Percentiles rank a stretch among this genome's conserved stretches.
phyloP scores from a whole-genome alignment of 352 stramenopile species.

The Pythium utonaiense region DNA sequence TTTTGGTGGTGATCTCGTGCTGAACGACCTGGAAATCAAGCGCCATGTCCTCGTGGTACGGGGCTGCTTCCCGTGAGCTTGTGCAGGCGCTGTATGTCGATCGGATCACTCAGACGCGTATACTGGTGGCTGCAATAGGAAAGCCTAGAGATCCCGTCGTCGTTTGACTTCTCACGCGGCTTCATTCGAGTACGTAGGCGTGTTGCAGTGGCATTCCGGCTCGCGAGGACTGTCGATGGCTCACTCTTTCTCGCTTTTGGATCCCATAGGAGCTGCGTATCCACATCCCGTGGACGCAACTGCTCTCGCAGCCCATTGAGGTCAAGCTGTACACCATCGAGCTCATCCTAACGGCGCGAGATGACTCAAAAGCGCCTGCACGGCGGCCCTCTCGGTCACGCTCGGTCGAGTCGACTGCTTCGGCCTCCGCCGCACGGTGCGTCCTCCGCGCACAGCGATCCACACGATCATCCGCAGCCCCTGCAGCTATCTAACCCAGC shows the following conservation, averaged over 20 bases:
- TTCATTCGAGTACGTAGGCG: constrained; percentile 63
- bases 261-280: constrained; percentile 69
- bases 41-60: constrained; percentile 63
- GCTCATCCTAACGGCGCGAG: constrained; percentile 72
- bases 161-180: constrained; percentile 82
- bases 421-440: not conserved
- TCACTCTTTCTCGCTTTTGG: not conserved
- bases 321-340: constrained; percentile 89
- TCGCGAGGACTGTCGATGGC: not conserved
- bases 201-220: not conserved
- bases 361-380: constrained; percentile 6
- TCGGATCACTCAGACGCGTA: not conserved
- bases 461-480: no score
- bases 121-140: constrained; percentile 30
- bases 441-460: not conserved
- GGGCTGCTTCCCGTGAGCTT: constrained; percentile 16
- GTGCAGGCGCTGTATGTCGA: not conserved
- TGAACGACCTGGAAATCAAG: constrained; percentile 89
- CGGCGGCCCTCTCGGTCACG: constrained; percentile 15
- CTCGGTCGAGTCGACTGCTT: constrained; percentile 14
- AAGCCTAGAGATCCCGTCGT: constrained; percentile 82
- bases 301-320: constrained; percentile 84
- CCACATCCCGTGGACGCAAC: constrained; percentile 86
- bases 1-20: constrained; percentile 82
- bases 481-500: not conserved